These are phyloP conservation scores for Cladophialophora exuberans DNA, from an alignment of 2,329 filamentous ascomycete species.

Conservation along the genomic window DNA sequence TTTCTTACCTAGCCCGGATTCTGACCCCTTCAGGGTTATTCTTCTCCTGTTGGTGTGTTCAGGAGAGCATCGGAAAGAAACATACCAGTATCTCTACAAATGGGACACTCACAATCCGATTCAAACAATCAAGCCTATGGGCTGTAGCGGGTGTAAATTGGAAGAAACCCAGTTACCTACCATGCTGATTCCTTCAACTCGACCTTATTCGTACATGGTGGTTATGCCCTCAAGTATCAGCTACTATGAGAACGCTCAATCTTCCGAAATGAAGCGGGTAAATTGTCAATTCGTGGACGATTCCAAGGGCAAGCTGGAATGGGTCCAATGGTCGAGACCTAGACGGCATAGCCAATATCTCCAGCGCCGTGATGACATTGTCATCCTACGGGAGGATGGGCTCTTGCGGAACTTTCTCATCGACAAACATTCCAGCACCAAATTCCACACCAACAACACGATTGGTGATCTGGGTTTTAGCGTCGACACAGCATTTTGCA, in stretches of 20 bases:
- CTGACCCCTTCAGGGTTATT: constrained; percentile 73
- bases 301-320: constrained; percentile 47
- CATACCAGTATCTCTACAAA: constrained; percentile 54
- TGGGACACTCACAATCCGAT: constrained; percentile 52
- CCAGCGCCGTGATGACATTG: constrained; percentile 74
- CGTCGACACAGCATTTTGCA: constrained; percentile 81
- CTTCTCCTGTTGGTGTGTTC: constrained; percentile 66
- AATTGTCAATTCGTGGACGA: constrained; percentile 32
- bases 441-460: constrained; percentile 54
- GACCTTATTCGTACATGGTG: constrained; percentile 71
- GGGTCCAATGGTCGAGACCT: constrained; percentile 84
- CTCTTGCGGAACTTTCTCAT: constrained; percentile 71
- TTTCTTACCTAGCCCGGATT: constrained; percentile 73
- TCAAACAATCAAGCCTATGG: constrained; percentile 27
- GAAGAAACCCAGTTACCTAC: constrained; percentile 60
- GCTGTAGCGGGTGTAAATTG: constrained; percentile 37
- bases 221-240: constrained; percentile 64
- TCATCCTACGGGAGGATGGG: constrained; percentile 86
- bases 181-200: constrained; percentile 71
- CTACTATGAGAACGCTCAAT: constrained; percentile 48
- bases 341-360: constrained; percentile 67
- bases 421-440: constrained; percentile 56
- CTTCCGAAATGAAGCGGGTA: constrained; percentile 26
- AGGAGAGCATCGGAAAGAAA: constrained; percentile 41
- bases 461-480: constrained; percentile 64